Evolutionary conservation across 2,329 filamentous ascomycete species (phyloP), one percentile per base, ranked within the genome.

Genomic region (Colletotrichum camelliae): DNA sequence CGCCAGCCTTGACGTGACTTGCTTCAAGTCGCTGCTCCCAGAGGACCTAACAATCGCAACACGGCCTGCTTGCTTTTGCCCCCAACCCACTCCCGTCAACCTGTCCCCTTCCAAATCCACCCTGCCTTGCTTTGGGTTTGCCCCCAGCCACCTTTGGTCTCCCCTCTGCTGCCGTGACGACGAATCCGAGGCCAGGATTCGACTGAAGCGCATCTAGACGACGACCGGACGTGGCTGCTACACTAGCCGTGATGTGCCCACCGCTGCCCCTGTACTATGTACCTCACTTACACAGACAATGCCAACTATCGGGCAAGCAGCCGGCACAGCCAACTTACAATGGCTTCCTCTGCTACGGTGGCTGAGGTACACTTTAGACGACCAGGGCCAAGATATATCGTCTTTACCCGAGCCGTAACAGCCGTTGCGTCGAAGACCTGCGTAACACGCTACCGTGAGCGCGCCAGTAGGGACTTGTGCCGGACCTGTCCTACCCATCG

Each of bases 1-100:
- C 65, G n/a, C 71, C 71, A 58, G 57, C 58, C 70, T 70, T 74
- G 72, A 71, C 60, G 43, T 74, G 72, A 71, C 57, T 29, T 64
- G 24, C 12, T 65, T 57, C n/a, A 48, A 24, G 39, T 33, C 27
- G 57, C 39, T 35, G 33, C 29, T 37, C 39, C 27, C n/a, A 37
- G 43, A 39, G 9, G 31, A 24, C 31, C 43, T 31, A 27, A 57
- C 9, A 62, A 55, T 70, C 15, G 37, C 6, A 62, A 57, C 24
- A 24, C 18, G 57, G 70, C 55, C 33, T 24, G 15, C 21, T 37
- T 70, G 27, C 58, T 29, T 35, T 60, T 71, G 72, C 33, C 52
- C 15, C 15, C 27, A 35, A 27, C 48, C 70, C 55, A 55, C 55
- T 55, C 33, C 31, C 33, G 21, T 48, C 43, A 48, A 48, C 43